phyloP scores from a whole-genome alignment of 345 rosid species.

The Clarkia xantiana region DNA sequence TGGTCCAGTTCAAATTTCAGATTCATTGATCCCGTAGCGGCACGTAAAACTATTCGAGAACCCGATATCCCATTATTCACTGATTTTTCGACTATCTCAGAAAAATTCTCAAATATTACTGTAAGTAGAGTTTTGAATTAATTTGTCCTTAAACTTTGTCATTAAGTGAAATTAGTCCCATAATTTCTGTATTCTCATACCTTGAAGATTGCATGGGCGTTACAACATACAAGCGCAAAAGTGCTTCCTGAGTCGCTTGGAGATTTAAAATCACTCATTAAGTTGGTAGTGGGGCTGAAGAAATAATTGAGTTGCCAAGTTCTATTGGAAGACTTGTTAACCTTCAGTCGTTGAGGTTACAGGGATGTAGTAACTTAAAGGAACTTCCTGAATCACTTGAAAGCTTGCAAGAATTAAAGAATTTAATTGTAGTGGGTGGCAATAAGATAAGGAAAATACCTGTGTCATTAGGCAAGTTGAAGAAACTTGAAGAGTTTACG shows the following conservation, averaged over 20 bases:
- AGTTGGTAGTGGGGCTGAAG: not conserved
- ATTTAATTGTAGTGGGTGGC: not conserved
- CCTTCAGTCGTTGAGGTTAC: not conserved
- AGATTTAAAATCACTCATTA: slow-evolving; percentile 1
- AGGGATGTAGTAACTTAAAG: not conserved
- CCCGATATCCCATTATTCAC: too few species aligned
- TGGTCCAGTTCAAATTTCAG: too few species aligned
- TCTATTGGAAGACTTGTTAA: not conserved
- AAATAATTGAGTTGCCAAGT: not conserved
- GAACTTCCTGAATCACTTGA: not conserved
- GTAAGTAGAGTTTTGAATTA: too few species aligned
- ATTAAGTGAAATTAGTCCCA: too few species aligned
- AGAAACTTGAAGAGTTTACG: slow-evolving; percentile 2
- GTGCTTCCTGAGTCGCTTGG: slow-evolving; percentile 7
- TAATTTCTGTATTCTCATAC: too few species aligned
- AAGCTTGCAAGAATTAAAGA: not conserved
- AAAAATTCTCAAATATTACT: too few species aligned
- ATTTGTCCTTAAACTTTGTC: too few species aligned
- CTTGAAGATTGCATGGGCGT: not conserved
- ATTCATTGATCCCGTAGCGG: too few species aligned
- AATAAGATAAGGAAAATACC: not conserved
- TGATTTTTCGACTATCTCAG: too few species aligned
- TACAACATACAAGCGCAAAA: not conserved
- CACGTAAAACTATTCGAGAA: too few species aligned
- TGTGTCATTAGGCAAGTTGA: not conserved